Evolutionary conservation across 306 rosid species (phyloP).

Genomic region (Elaeagnus macrophylla): DNA sequence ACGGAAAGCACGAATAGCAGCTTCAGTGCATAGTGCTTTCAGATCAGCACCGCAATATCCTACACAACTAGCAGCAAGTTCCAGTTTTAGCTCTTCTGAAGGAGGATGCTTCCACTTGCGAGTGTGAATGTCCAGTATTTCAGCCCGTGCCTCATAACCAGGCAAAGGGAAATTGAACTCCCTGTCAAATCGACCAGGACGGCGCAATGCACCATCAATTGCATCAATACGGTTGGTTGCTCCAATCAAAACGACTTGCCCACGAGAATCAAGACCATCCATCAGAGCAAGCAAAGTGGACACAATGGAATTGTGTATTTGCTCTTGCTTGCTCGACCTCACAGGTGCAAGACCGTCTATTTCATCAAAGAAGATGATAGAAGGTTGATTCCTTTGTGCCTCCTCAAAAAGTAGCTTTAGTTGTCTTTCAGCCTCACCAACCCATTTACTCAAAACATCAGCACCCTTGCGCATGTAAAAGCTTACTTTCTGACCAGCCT

Average conservation of each 20-base stretch:
- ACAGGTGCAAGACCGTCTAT: constrained; percentile 99
- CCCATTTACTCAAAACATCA: constrained; percentile 96
- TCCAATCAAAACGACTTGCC: constrained; percentile 96
- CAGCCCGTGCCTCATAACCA: constrained; percentile 92
- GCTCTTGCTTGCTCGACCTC: constrained; percentile 97
- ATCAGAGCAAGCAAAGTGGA: constrained; percentile 98
- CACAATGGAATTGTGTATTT: constrained; percentile 96
- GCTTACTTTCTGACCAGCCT: constrained; percentile 98
- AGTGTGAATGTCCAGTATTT: constrained; percentile 85
- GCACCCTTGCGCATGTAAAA: constrained; percentile 99
- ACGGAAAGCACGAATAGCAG: constrained; percentile 96
- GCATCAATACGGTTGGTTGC: constrained; percentile 98
- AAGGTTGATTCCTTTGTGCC: constrained; percentile 97
- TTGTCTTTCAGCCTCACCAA: constrained; percentile 99
- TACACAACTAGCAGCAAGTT: constrained; percentile 96
- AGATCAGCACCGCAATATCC: constrained; percentile 99
- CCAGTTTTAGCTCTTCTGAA: constrained; percentile 53
- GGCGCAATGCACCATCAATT: constrained; percentile 95
- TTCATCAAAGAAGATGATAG: constrained; percentile 95
- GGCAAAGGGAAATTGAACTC: constrained; percentile 93
- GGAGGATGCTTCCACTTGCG: constrained; percentile 98
- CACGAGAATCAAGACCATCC: constrained; percentile 99
- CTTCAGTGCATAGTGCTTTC: constrained; percentile 97
- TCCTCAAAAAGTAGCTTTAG: constrained; percentile 95
- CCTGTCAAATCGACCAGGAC: constrained; percentile 98